These are phyloP conservation scores for Inonotus obliquus DNA, from an alignment of 1,284 basidiomycete genomes.

Conservation along the genomic window DNA sequence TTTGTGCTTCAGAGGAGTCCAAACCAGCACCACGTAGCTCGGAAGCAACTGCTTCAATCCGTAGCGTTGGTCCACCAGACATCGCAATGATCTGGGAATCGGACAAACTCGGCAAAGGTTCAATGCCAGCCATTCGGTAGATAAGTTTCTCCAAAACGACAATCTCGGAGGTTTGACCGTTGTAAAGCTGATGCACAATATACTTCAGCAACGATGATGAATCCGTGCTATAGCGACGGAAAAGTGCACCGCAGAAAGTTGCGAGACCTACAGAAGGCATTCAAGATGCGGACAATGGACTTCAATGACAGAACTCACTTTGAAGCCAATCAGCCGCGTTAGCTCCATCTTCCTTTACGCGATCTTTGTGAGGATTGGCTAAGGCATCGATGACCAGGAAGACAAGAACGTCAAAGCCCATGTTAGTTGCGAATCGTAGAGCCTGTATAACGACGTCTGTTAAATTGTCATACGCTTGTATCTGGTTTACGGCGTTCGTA, in stretches of 20 bases:
- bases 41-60: constrained; percentile 81
- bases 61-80: constrained; percentile 84
- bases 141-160: constrained; percentile 90
- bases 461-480: constrained; percentile 96
- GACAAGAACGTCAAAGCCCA: constrained; percentile 92
- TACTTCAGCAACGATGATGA: constrained; percentile 85
- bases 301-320: constrained; percentile 49
- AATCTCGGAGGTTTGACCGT: constrained; percentile 83
- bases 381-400: constrained; percentile 88
- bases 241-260: constrained; percentile 90
- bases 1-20: constrained; percentile 54
- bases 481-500: constrained; percentile 84
- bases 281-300: neutral
- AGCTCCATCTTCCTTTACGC: constrained; percentile 91
- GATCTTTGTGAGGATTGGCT: constrained; percentile 78
- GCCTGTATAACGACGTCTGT: constrained; percentile 88
- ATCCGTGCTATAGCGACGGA: constrained; percentile 82
- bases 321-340: constrained; percentile 92
- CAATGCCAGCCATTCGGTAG: constrained; percentile 93
- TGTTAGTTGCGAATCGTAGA: constrained; percentile 83
- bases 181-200: constrained; percentile 85
- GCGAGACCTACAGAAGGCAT: constrained; percentile 62
- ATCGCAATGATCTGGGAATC: constrained; percentile 87
- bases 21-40: constrained; percentile 63
- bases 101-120: constrained; percentile 84